Evolutionary conservation across 108 stramenopile genomes (phyloP).

Genomic region (Epipyxis sp.): DNA sequence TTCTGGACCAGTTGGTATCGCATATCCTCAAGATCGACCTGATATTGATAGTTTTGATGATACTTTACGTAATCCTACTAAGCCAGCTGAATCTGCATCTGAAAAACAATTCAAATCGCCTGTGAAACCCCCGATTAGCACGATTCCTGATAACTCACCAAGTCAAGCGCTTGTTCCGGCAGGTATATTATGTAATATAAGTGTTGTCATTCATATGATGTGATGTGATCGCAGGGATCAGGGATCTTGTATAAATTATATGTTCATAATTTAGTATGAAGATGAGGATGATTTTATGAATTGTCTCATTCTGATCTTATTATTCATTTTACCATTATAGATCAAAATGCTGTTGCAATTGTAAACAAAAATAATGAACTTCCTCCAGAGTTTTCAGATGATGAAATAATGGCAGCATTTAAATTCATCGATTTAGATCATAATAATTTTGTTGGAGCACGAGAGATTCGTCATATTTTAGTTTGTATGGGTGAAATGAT

Average conservation of each 20-base stretch:
- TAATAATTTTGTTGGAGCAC: constrained; percentile 68
- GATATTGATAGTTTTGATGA: constrained; percentile 63
- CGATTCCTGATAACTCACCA: background rate
- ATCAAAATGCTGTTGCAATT: background rate
- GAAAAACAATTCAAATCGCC: background rate
- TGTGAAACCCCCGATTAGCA: constrained; percentile 11
- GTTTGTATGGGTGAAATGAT: constrained; percentile 80
- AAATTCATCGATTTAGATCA: constrained; percentile 68
- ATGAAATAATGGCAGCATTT: constrained; percentile 69
- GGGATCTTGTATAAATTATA: no score
- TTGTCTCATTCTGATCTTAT: no score
- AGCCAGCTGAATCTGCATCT: background rate
- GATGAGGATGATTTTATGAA: no score
- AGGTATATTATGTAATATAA: no score
- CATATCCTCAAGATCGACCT: constrained; percentile 66
- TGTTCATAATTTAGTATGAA: no score
- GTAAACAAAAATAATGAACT: constrained; percentile 20
- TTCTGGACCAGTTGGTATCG: constrained; percentile 56
- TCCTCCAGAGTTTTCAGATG: constrained; percentile 62
- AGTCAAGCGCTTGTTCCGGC: background rate
- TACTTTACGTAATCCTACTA: constrained; percentile 25
- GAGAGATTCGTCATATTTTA: constrained; percentile 70
- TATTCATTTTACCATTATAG: no score
- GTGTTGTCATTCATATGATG: no score
- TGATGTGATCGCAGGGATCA: no score